Conservation (phyloP, 2,329 filamentous ascomycete species). For the Rutstroemia sp. region DNA sequence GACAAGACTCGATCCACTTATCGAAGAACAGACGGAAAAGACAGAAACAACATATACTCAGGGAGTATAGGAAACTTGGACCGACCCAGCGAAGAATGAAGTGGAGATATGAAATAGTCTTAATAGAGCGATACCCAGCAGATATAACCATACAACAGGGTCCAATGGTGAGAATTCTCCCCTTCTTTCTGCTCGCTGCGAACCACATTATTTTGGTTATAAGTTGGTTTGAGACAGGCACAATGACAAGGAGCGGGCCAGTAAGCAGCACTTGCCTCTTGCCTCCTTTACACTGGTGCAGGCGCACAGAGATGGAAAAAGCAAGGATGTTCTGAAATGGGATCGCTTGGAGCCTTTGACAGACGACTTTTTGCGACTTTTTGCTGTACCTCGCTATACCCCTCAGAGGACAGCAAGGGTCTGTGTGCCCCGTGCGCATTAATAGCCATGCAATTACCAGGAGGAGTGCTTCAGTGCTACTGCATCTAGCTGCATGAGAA, state of each 20-base stretch:
- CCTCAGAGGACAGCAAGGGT: slow-evolving; percentile 8
- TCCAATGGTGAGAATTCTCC: slow-evolving; percentile 6
- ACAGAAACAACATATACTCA: slow-evolving; percentile 19
- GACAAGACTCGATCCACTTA: slow-evolving; percentile 17
- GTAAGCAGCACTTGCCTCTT: neutral
- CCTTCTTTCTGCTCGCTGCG: slow-evolving; percentile 1
- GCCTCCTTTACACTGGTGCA: neutral
- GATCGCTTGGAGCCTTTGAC: slow-evolving; percentile 18
- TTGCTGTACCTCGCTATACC: slow-evolving; percentile 1
- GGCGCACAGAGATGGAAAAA: neutral
- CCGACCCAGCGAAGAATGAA: slow-evolving; percentile 13
- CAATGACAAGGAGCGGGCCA: slow-evolving; percentile 1
- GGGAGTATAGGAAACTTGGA: slow-evolving; percentile 17
- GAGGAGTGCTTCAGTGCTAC: neutral
- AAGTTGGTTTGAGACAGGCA: slow-evolving; percentile 20
- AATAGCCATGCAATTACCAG: neutral
- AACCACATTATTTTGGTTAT: slow-evolving; percentile 15
- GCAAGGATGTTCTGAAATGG: slow-evolving; percentile 14
- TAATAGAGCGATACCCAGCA: slow-evolving; percentile 11
- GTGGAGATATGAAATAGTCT: slow-evolving; percentile 16
- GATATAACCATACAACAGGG: slow-evolving; percentile 17
- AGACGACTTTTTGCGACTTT: too few species aligned
- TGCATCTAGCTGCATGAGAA: slow-evolving; percentile 6
- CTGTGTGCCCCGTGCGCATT: slow-evolving; percentile 15
- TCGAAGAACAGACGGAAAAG: slow-evolving; percentile 7